A percentile compares a stretch with the other conserved stretches of the same genome.
Conservation (phyloP, 2,329 filamentous ascomycete species). For the Pestalotiopsis sp. region DNA sequence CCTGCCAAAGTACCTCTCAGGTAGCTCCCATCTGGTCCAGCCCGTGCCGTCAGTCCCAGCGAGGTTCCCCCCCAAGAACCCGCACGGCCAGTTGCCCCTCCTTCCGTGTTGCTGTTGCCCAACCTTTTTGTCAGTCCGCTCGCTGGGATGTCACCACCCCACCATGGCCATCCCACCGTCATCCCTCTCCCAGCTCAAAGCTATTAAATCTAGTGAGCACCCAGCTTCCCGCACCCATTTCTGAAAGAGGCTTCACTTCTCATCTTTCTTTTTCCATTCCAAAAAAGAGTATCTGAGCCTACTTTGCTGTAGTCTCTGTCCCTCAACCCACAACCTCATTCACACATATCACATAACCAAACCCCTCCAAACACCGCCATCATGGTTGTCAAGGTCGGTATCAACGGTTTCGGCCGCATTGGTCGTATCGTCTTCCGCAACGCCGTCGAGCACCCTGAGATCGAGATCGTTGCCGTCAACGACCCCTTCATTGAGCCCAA, state of each 20-base stretch:
- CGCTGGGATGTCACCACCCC: conserved; percentile 13
- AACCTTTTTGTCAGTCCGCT: conserved; percentile 9
- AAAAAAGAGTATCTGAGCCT: not conserved
- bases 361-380: conserved; percentile 30
- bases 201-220: conserved; percentile 12
- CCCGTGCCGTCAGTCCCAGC: not conserved
- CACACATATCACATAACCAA: not conserved
- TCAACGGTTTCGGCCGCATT: conserved; percentile 99
- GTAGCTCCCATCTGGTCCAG: conserved; percentile 8
- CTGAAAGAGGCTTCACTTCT: not conserved
- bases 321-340: not conserved
- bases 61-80: not conserved
- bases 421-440: conserved; percentile 99
- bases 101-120: conserved; percentile 9
- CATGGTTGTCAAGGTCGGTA: conserved; percentile 77
- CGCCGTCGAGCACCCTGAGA: conserved; percentile 84
- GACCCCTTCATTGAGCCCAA: conserved; percentile 98
- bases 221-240: not conserved
- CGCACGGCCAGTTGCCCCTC: conserved; percentile 12
- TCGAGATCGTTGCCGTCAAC: conserved; percentile 96
- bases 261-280: not conserved
- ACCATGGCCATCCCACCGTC: conserved; percentile 10
- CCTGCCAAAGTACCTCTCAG: conserved; percentile 6
- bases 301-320: not conserved
- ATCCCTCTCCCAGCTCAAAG: conserved; percentile 9